A percentile compares a stretch with the other conserved stretches of the same genome.
phyloP scores from a whole-genome alignment of 192 early-diverging fungal species.

The Coemansia nantahalensis region DNA sequence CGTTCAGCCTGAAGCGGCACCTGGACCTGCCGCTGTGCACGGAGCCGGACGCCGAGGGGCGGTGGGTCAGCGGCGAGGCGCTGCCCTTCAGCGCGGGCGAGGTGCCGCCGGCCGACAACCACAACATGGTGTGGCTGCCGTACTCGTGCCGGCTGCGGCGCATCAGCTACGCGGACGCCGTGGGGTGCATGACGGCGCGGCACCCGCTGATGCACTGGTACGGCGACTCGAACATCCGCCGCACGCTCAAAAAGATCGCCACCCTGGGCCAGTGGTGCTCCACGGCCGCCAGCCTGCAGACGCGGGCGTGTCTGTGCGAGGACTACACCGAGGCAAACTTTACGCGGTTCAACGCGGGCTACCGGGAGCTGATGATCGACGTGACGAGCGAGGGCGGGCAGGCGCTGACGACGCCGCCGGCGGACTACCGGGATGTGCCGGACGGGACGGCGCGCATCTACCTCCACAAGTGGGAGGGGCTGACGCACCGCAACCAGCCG shows the following conservation, averaged over 20 bases:
- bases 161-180: slow-evolving; percentile 39
- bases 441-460: slow-evolving; percentile 7
- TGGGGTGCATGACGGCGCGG: slow-evolving; percentile 19
- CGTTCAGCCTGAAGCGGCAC: slow-evolving; percentile 19
- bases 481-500: slow-evolving; percentile 38
- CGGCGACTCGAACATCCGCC: slow-evolving; percentile 54
- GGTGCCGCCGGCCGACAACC: slow-evolving; percentile 25
- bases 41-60: slow-evolving; percentile 28
- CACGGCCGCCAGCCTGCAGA: neutral
- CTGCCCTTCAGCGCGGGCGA: slow-evolving; percentile 10
- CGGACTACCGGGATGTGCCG: neutral
- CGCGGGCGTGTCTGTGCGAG: slow-evolving; percentile 44
- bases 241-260: slow-evolving; percentile 52
- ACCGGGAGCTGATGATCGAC: slow-evolving; percentile 8
- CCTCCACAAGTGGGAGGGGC: slow-evolving; percentile 53
- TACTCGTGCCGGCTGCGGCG: slow-evolving; percentile 45
- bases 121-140: slow-evolving; percentile 51
- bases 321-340: slow-evolving; percentile 32
- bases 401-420: slow-evolving; percentile 4
- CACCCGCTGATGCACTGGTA: slow-evolving; percentile 49
- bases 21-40: slow-evolving; percentile 50
- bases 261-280: slow-evolving; percentile 51
- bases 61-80: slow-evolving; percentile 33
- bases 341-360: slow-evolving; percentile 15
- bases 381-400: slow-evolving; percentile 13